A percentile compares a stretch with the other conserved stretches of the same genome.
Conservation (phyloP, 2,329 filamentous ascomycete species). For the Zalaria sp. region DNA sequence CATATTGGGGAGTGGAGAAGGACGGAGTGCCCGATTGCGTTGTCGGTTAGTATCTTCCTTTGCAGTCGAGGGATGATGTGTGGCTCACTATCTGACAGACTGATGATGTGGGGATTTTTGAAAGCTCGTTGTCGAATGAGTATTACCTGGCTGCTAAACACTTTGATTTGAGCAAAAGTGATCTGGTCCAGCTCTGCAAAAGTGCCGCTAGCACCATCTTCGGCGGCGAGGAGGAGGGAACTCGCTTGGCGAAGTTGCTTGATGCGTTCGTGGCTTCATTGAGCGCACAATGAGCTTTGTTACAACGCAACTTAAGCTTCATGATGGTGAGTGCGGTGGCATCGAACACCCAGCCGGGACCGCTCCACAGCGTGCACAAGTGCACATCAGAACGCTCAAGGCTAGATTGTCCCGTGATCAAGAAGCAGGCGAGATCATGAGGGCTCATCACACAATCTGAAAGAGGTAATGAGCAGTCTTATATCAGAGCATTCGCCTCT, state of each 20-base stretch:
- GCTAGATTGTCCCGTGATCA: too few relatives aligned
- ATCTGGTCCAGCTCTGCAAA: slow-evolving; percentile 42
- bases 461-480: too few relatives aligned
- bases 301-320: too few relatives aligned
- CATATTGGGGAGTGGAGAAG: slow-evolving; percentile 64
- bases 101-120: slow-evolving; percentile 73
- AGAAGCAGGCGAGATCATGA: too few relatives aligned
- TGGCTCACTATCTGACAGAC: slow-evolving; percentile 38
- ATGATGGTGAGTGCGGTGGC: too few relatives aligned
- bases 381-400: too few relatives aligned
- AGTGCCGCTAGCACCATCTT: slow-evolving; percentile 54
- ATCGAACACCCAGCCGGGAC: too few relatives aligned
- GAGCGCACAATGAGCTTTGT: too few relatives aligned
- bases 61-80: background rate
- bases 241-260: slow-evolving; percentile 26
- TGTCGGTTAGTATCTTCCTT: slow-evolving; percentile 43
- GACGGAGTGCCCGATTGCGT: slow-evolving; percentile 43
- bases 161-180: slow-evolving; percentile 41
- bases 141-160: slow-evolving; percentile 59
- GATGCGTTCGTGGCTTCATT: slow-evolving; percentile 4
- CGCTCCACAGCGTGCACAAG: too few relatives aligned
- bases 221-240: slow-evolving; percentile 46
- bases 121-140: slow-evolving; percentile 62
- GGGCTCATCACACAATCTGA: too few relatives aligned
- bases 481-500: too few relatives aligned